Conservation (phyloP, 768 basidiomycete species). For the Leccinum obscurum region DNA sequence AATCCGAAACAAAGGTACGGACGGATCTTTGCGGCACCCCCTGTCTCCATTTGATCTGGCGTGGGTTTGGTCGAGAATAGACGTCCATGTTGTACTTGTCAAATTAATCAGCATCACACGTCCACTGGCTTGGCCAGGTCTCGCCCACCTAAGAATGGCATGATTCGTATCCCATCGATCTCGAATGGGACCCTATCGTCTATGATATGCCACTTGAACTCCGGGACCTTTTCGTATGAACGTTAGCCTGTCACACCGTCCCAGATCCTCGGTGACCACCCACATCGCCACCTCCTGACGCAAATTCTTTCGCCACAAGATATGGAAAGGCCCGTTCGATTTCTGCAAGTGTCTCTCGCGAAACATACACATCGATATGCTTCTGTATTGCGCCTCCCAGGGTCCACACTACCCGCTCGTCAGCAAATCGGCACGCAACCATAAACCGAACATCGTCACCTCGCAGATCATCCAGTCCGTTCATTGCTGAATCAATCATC, state of each 20-base stretch:
- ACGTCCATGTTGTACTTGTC: constrained; percentile 72
- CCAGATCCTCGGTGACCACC: constrained; percentile 28
- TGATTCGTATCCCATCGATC: constrained; percentile 60
- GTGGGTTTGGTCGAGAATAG: constrained; percentile 48
- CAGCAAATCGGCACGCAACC: constrained; percentile 5
- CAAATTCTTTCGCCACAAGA: constrained; percentile 70
- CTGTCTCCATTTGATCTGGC: constrained; percentile 17
- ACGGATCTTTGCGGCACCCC: constrained; percentile 30
- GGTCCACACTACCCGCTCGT: constrained; percentile 63
- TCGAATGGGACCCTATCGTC: constrained; percentile 67
- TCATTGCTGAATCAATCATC: constrained; percentile 59
- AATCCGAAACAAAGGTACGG: constrained; percentile 73
- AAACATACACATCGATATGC: constrained; percentile 74
- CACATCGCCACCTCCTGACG: constrained; percentile 81
- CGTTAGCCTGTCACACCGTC: constrained; percentile 1
- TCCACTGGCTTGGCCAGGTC: background rate
- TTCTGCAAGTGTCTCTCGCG: constrained; percentile 61
- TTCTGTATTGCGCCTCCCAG: constrained; percentile 60
- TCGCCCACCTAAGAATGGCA: constrained; percentile 59
- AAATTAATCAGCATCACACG: constrained; percentile 4
- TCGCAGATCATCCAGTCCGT: constrained; percentile 87
- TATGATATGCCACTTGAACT: constrained; percentile 82
- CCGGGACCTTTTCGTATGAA: constrained; percentile 58
- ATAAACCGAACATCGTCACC: constrained; percentile 38
- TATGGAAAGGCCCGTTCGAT: constrained; percentile 80